A percentile compares a stretch with the other conserved stretches of the same genome.
Conservation (phyloP, 371 early-diverging fungal species). For the Nematocida minor region DNA sequence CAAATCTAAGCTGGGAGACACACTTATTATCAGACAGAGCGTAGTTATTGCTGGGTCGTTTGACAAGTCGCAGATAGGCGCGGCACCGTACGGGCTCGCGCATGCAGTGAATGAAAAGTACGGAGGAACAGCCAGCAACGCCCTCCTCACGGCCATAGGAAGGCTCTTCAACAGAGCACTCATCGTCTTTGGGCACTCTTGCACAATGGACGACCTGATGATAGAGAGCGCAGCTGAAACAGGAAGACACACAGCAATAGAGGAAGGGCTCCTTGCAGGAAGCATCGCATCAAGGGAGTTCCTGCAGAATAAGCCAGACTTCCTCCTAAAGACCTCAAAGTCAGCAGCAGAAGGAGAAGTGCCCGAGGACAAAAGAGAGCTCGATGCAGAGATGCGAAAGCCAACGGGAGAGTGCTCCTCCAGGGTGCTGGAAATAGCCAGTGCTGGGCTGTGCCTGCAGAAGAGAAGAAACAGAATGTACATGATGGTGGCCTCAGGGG, state of each 20-base stretch:
- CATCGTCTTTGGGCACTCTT: constrained; percentile 81
- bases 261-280: constrained; percentile 67
- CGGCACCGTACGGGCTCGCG: constrained; percentile 79
- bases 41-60: constrained; percentile 81
- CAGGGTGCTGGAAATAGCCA: constrained; percentile 76
- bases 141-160: constrained; percentile 80
- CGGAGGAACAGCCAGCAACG: constrained; percentile 80
- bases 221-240: constrained; percentile 64
- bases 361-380: constrained; percentile 11
- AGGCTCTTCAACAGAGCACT: constrained; percentile 83
- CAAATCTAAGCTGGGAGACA: constrained; percentile 77
- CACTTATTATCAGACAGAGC: constrained; percentile 75
- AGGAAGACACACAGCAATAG: constrained; percentile 67
- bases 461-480: constrained; percentile 96
- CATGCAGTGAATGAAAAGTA: constrained; percentile 92
- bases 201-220: constrained; percentile 94
- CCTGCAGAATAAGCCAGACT: background rate
- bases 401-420: constrained; percentile 72
- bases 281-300: constrained; percentile 16
- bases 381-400: constrained; percentile 1
- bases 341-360: constrained; percentile 20
- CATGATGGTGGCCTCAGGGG: constrained; percentile 93
- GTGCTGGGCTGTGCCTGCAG: constrained; percentile 69
- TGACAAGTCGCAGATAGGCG: constrained; percentile 94
- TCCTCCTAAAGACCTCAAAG: background rate